These are phyloP conservation scores for Mytilinidion resinicola DNA, from an alignment of 495 filamentous ascomycete species.

Conservation along the genomic window DNA sequence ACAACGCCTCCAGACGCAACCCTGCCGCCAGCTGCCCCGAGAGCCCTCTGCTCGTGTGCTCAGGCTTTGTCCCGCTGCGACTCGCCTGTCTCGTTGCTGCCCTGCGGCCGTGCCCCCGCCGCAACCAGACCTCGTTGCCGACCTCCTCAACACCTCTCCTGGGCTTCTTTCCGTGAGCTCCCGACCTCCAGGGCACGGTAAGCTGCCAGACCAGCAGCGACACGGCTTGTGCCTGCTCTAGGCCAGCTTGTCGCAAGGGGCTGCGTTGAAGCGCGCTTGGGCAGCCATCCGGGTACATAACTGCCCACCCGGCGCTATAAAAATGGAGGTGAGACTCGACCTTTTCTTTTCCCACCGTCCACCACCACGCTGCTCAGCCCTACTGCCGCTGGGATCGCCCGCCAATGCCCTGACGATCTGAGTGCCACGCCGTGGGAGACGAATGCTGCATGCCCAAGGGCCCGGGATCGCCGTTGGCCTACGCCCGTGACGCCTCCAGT, in stretches of 20 bases:
- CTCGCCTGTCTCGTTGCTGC: conserved; percentile 10
- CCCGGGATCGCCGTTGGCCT: conserved; percentile 1
- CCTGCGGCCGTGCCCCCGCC: too few relatives aligned
- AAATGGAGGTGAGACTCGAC: conserved; percentile 6
- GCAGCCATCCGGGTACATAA: not conserved
- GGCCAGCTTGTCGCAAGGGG: not conserved
- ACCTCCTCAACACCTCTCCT: not conserved
- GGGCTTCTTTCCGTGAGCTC: not conserved
- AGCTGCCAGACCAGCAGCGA: not conserved
- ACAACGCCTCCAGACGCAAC: too few relatives aligned
- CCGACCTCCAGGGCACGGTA: not conserved
- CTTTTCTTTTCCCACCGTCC: conserved; percentile 19
- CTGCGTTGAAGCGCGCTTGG: not conserved
- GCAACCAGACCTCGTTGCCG: not conserved
- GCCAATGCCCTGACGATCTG: conserved; percentile 1
- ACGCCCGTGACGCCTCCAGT: not conserved
- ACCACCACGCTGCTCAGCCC: not conserved
- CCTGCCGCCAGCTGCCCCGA: too few relatives aligned
- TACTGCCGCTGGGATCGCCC: not conserved
- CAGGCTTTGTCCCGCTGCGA: conserved; percentile 6
- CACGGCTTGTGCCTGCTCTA: not conserved
- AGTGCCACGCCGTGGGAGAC: not conserved
- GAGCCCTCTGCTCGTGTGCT: not conserved
- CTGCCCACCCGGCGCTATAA: not conserved
- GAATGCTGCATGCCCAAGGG: not conserved